phyloP scores from a whole-genome alignment of 2,329 filamentous ascomycete genomes.

The Didymella keratinophila region DNA sequence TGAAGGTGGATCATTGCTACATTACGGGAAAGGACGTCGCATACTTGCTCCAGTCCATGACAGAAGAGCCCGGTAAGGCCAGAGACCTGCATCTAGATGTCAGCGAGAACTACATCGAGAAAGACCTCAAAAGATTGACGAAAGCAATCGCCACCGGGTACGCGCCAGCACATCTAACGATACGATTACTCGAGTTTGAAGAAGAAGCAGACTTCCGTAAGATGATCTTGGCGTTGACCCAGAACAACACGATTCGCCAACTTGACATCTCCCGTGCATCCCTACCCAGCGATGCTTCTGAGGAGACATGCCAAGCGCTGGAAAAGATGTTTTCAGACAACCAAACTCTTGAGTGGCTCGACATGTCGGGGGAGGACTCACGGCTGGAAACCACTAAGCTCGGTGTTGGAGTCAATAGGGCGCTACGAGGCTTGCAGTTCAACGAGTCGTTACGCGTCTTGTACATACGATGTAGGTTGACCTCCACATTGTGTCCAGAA shows the following conservation, averaged over 20 bases:
- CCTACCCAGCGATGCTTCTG: constrained; percentile 71
- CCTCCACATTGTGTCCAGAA: too few relatives aligned
- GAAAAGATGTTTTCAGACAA: constrained; percentile 72
- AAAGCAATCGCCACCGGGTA: constrained; percentile 60
- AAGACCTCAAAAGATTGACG: constrained; percentile 60
- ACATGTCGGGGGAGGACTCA: constrained; percentile 75
- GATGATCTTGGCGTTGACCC: constrained; percentile 67
- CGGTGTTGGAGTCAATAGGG: constrained; percentile 72
- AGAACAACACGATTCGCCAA: constrained; percentile 69
- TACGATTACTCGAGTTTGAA: constrained; percentile 74
- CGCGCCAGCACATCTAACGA: constrained; percentile 69
- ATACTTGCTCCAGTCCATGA: constrained; percentile 70
- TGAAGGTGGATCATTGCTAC: constrained; percentile 73
- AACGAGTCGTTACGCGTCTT: constrained; percentile 69
- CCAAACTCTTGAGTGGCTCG: constrained; percentile 69
- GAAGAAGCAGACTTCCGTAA: constrained; percentile 70
- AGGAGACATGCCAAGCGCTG: constrained; percentile 70
- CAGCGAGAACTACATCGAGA: constrained; percentile 67
- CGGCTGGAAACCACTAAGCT: constrained; percentile 74
- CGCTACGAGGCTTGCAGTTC: constrained; percentile 68
- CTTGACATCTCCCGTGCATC: constrained; percentile 76
- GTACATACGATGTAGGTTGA: constrained; percentile 62
- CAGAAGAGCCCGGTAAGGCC: constrained; percentile 56
- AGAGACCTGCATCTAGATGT: constrained; percentile 71
- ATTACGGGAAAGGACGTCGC: constrained; percentile 71